phyloP scores from a whole-genome alignment of 1,139 yeast genomes.

The Oligophagozyma castellii region DNA sequence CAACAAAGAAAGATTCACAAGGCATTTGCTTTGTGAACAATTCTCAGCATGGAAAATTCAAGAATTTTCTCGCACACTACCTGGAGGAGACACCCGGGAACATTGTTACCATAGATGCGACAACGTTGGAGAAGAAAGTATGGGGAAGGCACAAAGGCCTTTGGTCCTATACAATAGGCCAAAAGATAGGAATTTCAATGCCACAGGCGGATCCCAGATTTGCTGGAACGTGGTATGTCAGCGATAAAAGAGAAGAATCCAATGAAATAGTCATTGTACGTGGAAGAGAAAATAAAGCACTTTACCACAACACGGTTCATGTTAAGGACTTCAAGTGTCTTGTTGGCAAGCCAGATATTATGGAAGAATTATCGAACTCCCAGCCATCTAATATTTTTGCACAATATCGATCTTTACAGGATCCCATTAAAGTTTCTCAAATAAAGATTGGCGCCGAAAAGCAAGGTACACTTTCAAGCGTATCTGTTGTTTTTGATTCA shows the following conservation, averaged over 20 bases:
- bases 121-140: slow-evolving; percentile 35
- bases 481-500: slow-evolving; percentile 1
- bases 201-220: slow-evolving; percentile 74
- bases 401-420: slow-evolving; percentile 1
- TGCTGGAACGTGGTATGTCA: slow-evolving; percentile 77
- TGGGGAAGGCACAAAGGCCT: slow-evolving; percentile 80
- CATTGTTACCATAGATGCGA: slow-evolving; percentile 46
- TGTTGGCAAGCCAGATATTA: slow-evolving; percentile 3
- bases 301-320: slow-evolving; percentile 34
- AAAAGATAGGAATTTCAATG: slow-evolving; percentile 61
- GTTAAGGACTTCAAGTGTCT: slow-evolving; percentile 23
- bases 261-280: slow-evolving; percentile 71
- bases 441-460: slow-evolving; percentile 25
- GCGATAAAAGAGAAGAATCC: slow-evolving; percentile 45
- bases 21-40: slow-evolving; percentile 86
- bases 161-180: slow-evolving; percentile 94
- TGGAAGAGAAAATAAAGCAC: slow-evolving; percentile 50
- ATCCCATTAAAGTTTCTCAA: not conserved
- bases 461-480: not conserved
- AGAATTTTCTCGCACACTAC: slow-evolving; percentile 64
- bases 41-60: slow-evolving; percentile 48
- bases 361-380: too few species aligned
- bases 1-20: slow-evolving; percentile 79
- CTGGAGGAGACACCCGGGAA: slow-evolving; percentile 63
- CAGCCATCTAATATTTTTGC: too few species aligned